Evolutionary conservation across 225 moss, liverwort and hornwort genomes (phyloP), one percentile per base, ranked within the genome.

Genomic region (Physcomitrellopsis africana): DNA sequence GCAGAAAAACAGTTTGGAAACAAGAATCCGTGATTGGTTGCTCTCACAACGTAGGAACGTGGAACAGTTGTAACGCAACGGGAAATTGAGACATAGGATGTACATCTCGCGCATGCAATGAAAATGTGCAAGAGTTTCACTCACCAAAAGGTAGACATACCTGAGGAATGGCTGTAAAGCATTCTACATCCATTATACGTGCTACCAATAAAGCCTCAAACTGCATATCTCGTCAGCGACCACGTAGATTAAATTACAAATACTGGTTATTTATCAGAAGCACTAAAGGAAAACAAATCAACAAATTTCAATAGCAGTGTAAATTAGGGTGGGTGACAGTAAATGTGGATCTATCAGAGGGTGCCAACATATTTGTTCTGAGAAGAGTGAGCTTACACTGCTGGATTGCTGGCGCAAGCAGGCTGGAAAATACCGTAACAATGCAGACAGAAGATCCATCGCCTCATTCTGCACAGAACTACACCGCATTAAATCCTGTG

Each of bases 321-420:
- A 63, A 32, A 51, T 20, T 51, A 17, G 29, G 17, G 7, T 8
- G 42, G 27, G 67, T 45, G 60, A 24, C 73, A 45, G 61, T 42
- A 63, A 14, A 60, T 17, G 20, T 46, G 68, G n/a, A 45, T 8
- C 7, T 10, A 56, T 46, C 32, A 19, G 5, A 56, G 51, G 70
- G 56, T 72, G 67, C 66, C 32, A 56, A 74, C 57, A 65, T 11
- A 26, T 11, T 53, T 63, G 63, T 23, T 41, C 72, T 60, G 77
- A 65, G 60, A 69, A 14, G 69, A 47, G 76, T 56, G 72, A 23
- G 59, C 77, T 61, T 88, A 99, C 99, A 83, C 92, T 95, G 80
- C 83, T 95, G 32, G 90, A 95, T 66, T 93, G 99, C 73, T 93
- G 95, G 53, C 99, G 99, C 67, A 99, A 86, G 79, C 95, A 99